phyloP scores from a whole-genome alignment of 2,329 filamentous ascomycete species.

The Periconia macrospinosa region DNA sequence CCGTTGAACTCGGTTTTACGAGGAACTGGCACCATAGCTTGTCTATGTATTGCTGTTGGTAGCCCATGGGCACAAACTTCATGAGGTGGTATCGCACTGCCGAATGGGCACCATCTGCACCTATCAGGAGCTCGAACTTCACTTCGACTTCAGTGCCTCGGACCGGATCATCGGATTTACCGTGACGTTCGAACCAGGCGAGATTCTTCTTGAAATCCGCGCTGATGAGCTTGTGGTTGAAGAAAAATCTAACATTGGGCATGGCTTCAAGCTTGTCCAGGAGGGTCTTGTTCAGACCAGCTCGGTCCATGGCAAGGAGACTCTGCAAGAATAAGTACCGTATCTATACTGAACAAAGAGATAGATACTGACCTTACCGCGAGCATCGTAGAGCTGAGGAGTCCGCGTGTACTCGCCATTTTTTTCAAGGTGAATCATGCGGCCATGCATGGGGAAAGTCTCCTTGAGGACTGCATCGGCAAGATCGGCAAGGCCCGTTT shows the following conservation, averaged over 20 bases:
- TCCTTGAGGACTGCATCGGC: slow-evolving; percentile 73
- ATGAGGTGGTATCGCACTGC: slow-evolving; percentile 90
- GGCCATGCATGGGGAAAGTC: slow-evolving; percentile 90
- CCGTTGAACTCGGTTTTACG: slow-evolving; percentile 60
- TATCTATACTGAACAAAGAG: neutral
- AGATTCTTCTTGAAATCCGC: slow-evolving; percentile 78
- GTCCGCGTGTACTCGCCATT: slow-evolving; percentile 71
- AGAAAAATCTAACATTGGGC: slow-evolving; percentile 88
- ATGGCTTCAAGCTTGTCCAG: slow-evolving; percentile 81
- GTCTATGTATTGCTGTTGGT: slow-evolving; percentile 92
- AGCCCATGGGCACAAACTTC: slow-evolving; percentile 91
- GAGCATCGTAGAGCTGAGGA: slow-evolving; percentile 86
- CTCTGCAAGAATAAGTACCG: slow-evolving; percentile 56
- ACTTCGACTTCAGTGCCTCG: slow-evolving; percentile 70
- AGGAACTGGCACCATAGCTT: slow-evolving; percentile 97
- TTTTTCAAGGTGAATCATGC: slow-evolving; percentile 86
- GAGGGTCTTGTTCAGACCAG: slow-evolving; percentile 77
- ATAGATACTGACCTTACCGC: slow-evolving; percentile 69
- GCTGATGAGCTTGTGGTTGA: slow-evolving; percentile 90
- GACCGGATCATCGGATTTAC: slow-evolving; percentile 21
- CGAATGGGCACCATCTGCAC: slow-evolving; percentile 93
- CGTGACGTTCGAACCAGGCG: slow-evolving; percentile 79
- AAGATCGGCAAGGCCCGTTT: slow-evolving; percentile 65
- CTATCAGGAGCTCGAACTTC: slow-evolving; percentile 88
- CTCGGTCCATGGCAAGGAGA: slow-evolving; percentile 84